Evolutionary conservation across 139 green algal genomes (phyloP).

Genomic region (Chlorella sp.): DNA sequence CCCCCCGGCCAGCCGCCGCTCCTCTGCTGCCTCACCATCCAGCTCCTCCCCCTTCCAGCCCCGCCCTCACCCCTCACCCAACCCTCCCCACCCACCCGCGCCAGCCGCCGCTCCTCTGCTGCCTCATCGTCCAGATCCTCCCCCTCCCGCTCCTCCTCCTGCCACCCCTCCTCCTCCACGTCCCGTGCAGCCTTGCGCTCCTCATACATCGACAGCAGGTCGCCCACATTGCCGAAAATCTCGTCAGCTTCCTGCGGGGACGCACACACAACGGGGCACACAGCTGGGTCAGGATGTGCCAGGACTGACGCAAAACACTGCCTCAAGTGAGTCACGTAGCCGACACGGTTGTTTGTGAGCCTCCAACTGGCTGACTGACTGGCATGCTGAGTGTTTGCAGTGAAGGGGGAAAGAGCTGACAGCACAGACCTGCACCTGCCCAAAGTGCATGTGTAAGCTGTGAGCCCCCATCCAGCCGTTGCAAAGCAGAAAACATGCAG

Average conservation of each 20-base stretch:
- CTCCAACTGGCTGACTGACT: too few relatives aligned
- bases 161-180: slow-evolving; percentile 46
- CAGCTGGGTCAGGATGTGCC: background rate
- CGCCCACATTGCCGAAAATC: slow-evolving; percentile 86
- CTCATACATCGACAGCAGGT: slow-evolving; percentile 70
- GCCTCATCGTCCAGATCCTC: slow-evolving; percentile 59
- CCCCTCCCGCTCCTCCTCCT: slow-evolving; percentile 33
- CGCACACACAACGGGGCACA: background rate
- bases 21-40: background rate
- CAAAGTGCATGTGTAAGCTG: too few relatives aligned
- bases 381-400: too few relatives aligned
- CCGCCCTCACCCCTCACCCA: background rate
- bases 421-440: too few relatives aligned
- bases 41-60: background rate
- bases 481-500: too few relatives aligned
- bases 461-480: too few relatives aligned
- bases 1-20: background rate
- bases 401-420: too few relatives aligned
- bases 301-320: too few relatives aligned
- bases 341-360: too few relatives aligned
- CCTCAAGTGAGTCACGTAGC: too few relatives aligned
- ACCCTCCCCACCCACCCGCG: slow-evolving; percentile 1
- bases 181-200: slow-evolving; percentile 7
- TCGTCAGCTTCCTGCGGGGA: slow-evolving; percentile 76
- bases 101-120: slow-evolving; percentile 43